A percentile compares a stretch with the other conserved stretches of the same genome.
Evolutionary conservation across 257 asterid genomes (phyloP).

Genomic region (Cordia subcordata): DNA sequence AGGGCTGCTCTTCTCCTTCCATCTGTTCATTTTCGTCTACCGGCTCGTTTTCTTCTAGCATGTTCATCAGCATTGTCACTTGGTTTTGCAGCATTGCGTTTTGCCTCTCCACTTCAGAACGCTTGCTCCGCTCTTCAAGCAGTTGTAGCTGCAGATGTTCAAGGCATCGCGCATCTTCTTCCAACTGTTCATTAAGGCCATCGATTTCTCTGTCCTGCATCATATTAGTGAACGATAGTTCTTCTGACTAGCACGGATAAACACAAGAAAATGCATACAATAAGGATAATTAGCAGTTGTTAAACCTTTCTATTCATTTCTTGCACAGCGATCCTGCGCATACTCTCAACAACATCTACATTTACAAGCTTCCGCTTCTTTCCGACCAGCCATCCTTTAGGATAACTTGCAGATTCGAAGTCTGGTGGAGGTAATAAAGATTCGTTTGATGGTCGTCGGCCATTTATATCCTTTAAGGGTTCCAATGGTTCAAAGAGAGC

Average conservation of each 20-base stretch:
- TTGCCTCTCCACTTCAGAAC: slow-evolving; percentile 78
- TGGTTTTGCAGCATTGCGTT: slow-evolving; percentile 76
- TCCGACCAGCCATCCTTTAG: slow-evolving; percentile 92
- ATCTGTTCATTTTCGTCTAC: slow-evolving; percentile 65
- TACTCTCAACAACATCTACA: slow-evolving; percentile 94
- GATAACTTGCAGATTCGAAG: slow-evolving; percentile 75
- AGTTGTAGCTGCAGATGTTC: slow-evolving; percentile 94
- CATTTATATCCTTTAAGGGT: slow-evolving; percentile 37
- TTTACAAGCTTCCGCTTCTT: slow-evolving; percentile 94
- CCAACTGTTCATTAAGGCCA: slow-evolving; percentile 88
- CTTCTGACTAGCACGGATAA: not conserved
- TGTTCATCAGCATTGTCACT: slow-evolving; percentile 80
- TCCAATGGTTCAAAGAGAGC: slow-evolving; percentile 84
- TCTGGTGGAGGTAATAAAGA: slow-evolving; percentile 91
- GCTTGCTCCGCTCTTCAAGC: slow-evolving; percentile 87
- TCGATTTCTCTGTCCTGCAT: slow-evolving; percentile 90
- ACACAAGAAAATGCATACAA: not conserved
- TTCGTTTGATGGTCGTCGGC: slow-evolving; percentile 61
- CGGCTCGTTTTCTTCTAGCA: slow-evolving; percentile 74
- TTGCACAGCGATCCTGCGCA: slow-evolving; percentile 91
- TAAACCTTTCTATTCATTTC: slow-evolving; percentile 93
- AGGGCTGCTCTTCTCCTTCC: slow-evolving; percentile 45
- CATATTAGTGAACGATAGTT: not conserved
- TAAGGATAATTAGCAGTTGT: not conserved
- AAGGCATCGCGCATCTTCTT: slow-evolving; percentile 72